Evolutionary conservation across 805 yeast genomes (phyloP).

Genomic region (Metschnikowia kofuensis): DNA sequence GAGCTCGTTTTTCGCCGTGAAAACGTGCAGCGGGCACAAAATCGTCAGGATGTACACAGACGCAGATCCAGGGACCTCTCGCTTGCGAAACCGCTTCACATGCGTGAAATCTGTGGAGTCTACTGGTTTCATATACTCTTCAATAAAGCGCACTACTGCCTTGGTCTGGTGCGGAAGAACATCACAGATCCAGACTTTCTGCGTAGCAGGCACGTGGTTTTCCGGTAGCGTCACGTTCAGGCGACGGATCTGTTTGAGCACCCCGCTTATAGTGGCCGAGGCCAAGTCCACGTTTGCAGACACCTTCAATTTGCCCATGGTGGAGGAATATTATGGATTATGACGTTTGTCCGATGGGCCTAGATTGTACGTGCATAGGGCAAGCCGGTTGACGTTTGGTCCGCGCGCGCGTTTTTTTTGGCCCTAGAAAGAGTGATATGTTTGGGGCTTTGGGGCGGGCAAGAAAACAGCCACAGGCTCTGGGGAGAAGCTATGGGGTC

Average conservation of each 20-base stretch:
- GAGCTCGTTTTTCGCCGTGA: constrained; percentile 23
- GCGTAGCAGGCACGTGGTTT: constrained; percentile 24
- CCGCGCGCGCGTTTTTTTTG: too few species aligned
- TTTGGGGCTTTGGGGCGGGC: too few species aligned
- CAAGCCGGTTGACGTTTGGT: too few species aligned
- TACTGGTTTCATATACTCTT: constrained; percentile 24
- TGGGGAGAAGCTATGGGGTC: too few species aligned
- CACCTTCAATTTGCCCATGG: constrained; percentile 16
- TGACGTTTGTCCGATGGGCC: background rate
- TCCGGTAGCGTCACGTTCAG: constrained; percentile 16
- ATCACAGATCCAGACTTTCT: constrained; percentile 48
- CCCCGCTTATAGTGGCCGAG: constrained; percentile 42
- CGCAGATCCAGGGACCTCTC: background rate
- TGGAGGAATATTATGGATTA: too few species aligned
- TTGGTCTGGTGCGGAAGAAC: constrained; percentile 39
- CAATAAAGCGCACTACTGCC: constrained; percentile 24
- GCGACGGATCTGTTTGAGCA: constrained; percentile 45
- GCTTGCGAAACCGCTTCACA: constrained; percentile 54
- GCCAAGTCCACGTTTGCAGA: constrained; percentile 40
- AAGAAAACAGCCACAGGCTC: too few species aligned
- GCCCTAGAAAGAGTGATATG: too few species aligned
- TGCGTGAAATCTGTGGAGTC: constrained; percentile 35
- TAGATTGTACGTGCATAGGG: background rate
- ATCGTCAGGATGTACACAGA: constrained; percentile 33
- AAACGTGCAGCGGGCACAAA: constrained; percentile 43